Evolutionary conservation across 1,284 basidiomycete genomes (phyloP), one percentile per base, ranked within the genome.

Genomic region (Irpex lacteus): DNA sequence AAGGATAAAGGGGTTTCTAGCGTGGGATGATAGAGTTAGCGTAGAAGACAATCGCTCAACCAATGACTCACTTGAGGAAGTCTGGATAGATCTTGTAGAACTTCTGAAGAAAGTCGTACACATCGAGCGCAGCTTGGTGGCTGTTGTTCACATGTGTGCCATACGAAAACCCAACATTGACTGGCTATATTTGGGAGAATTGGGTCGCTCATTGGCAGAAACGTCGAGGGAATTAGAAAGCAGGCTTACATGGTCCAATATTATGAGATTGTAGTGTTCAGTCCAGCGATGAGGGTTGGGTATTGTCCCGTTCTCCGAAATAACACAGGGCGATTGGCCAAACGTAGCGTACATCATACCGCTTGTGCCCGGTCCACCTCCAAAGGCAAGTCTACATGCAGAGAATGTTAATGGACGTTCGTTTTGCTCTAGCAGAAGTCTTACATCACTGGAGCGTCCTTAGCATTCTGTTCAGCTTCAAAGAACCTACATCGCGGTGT

Each of bases 101-200:
- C 58, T 74, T 76, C 61, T 77, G 74, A 21, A 77, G 54, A 65
- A 77, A 78, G 65, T 76, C 76, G 60, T 75, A 76, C 8, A 72
- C 73, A 61, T 77, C 76, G 52, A 68, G 49, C 1, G 75, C 75
- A 2, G 74, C 73, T 18, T 62, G 62, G 0, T 69, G 68, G 47
- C 74, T 75, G 56, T 72, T 75, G 63, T 74, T 74, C 1, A 77
- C 74, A 1, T 36, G 62, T 5, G 66, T 60, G 1, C 75, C 75
- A 60, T 77, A 76, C 2, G 75, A 78, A 59, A 70, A 75, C 6
- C 75, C 75, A 1, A 67, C 74, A 15, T 74, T 74, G 34, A 76
- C 68, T 7, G 74, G 76, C 75, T 76, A 47, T 50, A 18, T 57
- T 9, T 15, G 37, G 5, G n/a, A 38, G 9, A n/a, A 32, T 2